Evolutionary conservation across 208 protist genomes (phyloP).

Genomic region (Giardia duodenalis): DNA sequence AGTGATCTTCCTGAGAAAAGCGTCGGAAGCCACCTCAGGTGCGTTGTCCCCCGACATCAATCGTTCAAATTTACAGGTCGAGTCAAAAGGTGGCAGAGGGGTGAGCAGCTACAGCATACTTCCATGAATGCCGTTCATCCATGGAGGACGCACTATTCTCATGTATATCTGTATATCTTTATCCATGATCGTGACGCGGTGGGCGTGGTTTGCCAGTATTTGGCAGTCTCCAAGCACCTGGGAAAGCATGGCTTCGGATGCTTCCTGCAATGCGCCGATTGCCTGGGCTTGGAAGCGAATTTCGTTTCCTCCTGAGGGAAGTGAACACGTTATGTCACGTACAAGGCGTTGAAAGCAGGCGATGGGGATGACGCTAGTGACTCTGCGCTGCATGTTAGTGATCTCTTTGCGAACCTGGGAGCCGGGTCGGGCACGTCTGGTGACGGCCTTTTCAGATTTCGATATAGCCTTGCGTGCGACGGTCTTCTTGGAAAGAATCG

Average conservation of each 20-base stretch:
- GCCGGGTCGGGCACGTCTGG: background rate
- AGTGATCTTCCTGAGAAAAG: no score
- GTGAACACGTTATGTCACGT: background rate
- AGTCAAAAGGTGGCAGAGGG: no score
- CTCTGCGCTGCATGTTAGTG: background rate
- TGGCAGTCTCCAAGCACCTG: background rate
- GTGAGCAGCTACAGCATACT: no score
- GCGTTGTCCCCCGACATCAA: no score
- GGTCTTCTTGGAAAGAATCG: conserved; percentile 2
- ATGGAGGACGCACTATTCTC: background rate
- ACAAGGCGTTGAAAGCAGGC: background rate
- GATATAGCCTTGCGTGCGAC: background rate
- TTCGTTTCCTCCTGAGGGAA: background rate
- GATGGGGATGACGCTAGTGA: background rate
- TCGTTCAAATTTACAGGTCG: no score
- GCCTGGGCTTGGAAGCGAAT: conserved; percentile 25
- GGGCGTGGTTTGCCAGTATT: conserved; percentile 10
- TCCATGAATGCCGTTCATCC: no score
- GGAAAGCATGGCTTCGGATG: conserved; percentile 8
- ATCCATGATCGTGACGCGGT: conserved; percentile 28
- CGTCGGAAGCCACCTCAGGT: no score
- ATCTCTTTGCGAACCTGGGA: background rate
- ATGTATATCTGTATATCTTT: conserved; percentile 23
- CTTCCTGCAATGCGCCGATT: conserved; percentile 9
- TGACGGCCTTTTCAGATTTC: background rate